These are phyloP conservation scores for Fagopyrum tataricum DNA, from an alignment of 148 eudicot genomes.

Conservation along the genomic window DNA sequence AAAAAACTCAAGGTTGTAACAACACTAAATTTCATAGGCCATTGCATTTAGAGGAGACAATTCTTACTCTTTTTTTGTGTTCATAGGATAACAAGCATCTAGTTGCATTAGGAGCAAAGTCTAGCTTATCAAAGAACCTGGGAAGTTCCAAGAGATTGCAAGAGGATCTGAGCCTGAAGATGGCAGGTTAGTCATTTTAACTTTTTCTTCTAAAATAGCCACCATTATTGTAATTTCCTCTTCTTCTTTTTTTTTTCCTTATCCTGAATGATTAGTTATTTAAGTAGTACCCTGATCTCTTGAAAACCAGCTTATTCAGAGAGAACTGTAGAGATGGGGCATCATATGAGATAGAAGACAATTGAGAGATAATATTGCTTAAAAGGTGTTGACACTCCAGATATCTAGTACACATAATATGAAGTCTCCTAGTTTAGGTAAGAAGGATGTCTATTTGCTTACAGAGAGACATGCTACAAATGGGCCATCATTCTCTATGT, in stretches of 20 bases:
- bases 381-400: background rate
- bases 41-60: background rate
- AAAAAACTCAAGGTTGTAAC: slow-evolving; percentile 55
- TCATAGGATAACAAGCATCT: slow-evolving; percentile 40
- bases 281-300: background rate
- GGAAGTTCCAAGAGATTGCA: slow-evolving; percentile 35
- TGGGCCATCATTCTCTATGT: too few species aligned
- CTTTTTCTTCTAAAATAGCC: background rate
- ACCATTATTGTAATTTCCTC: background rate
- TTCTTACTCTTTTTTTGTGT: slow-evolving; percentile 5
- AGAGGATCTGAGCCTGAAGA: slow-evolving; percentile 31
- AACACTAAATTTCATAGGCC: background rate
- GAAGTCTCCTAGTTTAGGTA: background rate
- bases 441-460: background rate
- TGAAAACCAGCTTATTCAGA: background rate
- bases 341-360: background rate
- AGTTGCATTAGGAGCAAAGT: slow-evolving; percentile 34
- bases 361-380: background rate
- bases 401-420: background rate
- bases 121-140: slow-evolving; percentile 29
- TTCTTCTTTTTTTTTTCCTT: background rate
- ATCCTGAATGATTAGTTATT: background rate
- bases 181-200: slow-evolving; percentile 42
- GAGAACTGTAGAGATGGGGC: background rate
- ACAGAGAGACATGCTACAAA: too few species aligned